A percentile compares a stretch with the other conserved stretches of the same genome.
These are phyloP conservation scores for Verticillium nubilum DNA, from an alignment of 2,329 filamentous ascomycete genomes.

Conservation along the genomic window DNA sequence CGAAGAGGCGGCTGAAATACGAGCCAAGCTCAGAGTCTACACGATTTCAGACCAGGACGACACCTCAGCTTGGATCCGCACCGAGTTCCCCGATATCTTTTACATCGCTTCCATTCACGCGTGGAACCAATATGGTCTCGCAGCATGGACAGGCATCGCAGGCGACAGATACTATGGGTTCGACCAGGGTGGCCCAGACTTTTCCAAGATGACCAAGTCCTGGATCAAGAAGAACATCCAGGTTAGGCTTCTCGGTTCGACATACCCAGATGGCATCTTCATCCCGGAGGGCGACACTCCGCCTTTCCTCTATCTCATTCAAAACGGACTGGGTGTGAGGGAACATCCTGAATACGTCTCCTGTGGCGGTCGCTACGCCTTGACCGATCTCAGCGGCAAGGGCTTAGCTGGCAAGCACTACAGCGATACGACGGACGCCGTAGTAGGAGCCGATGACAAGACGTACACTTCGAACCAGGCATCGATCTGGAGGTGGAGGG, in stretches of 20 bases:
- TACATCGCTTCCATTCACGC: conserved; percentile 51
- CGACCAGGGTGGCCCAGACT: conserved; percentile 1
- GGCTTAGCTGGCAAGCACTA: conserved; percentile 9
- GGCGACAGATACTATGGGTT: conserved; percentile 1
- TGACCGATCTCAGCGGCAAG: not conserved
- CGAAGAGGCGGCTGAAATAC: conserved; percentile 26
- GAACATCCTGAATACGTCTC: conserved; percentile 40
- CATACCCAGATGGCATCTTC: conserved; percentile 40
- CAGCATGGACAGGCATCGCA: conserved; percentile 52
- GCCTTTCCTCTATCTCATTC: conserved; percentile 40
- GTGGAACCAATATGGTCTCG: conserved; percentile 48
- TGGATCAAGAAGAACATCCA: conserved; percentile 51
- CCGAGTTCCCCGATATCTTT: conserved; percentile 45
- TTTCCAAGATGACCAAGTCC: conserved; percentile 35
- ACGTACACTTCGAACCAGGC: conserved; percentile 21
- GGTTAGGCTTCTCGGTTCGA: conserved; percentile 33
- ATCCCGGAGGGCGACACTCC: conserved; percentile 49
- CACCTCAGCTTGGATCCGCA: conserved; percentile 48
- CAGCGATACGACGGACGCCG: conserved; percentile 19
- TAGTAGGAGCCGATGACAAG: conserved; percentile 20
- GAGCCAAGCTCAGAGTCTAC: conserved; percentile 41
- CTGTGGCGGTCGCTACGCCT: conserved; percentile 41
- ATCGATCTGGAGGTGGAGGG: conserved; percentile 34
- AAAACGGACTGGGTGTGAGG: conserved; percentile 38
- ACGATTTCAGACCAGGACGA: conserved; percentile 56